These are phyloP conservation scores for Ganoderma sinense DNA, from an alignment of 1,284 basidiomycete genomes.

Conservation along the genomic window DNA sequence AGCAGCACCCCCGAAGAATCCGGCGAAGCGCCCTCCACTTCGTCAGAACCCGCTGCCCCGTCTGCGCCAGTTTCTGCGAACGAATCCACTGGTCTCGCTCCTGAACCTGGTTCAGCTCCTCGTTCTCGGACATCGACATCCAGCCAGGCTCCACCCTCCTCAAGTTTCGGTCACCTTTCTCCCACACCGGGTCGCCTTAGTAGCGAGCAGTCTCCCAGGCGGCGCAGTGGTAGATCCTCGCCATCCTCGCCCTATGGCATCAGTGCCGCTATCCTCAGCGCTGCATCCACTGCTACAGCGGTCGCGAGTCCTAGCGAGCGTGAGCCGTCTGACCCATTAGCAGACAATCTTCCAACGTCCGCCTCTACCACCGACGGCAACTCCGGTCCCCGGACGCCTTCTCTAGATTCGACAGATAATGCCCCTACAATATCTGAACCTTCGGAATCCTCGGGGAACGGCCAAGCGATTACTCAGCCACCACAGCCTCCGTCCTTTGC, in stretches of 20 bases:
- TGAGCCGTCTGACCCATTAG: conserved; percentile 7
- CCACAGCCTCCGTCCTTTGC: conserved; percentile 35
- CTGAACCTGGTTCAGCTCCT: conserved; percentile 1
- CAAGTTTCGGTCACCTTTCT: conserved; percentile 12
- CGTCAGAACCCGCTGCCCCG: neutral
- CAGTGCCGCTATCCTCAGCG: conserved; percentile 47
- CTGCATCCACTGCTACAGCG: conserved; percentile 53
- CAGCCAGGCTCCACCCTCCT: conserved; percentile 10
- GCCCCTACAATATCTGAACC: conserved; percentile 7
- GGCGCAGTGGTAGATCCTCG: conserved; percentile 33
- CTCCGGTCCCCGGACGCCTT: conserved; percentile 16
- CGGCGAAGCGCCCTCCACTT: conserved; percentile 7
- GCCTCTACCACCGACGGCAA: conserved; percentile 3
- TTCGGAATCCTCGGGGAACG: conserved; percentile 4
- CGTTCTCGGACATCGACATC: conserved; percentile 14
- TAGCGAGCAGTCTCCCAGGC: conserved; percentile 7
- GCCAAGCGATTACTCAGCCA: conserved; percentile 6
- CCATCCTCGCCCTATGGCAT: conserved; percentile 50
- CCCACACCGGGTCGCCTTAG: neutral
- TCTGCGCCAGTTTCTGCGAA: neutral
- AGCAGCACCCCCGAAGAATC: conserved; percentile 10
- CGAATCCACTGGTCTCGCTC: conserved; percentile 7
- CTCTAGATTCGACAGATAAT: neutral
- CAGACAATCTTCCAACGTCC: neutral
- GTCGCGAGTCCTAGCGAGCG: conserved; percentile 30